A percentile compares a stretch with the other conserved stretches of the same genome.
Evolutionary conservation across 2,329 filamentous ascomycete genomes (phyloP).

Genomic region (Kalaharituber pfeilii): DNA sequence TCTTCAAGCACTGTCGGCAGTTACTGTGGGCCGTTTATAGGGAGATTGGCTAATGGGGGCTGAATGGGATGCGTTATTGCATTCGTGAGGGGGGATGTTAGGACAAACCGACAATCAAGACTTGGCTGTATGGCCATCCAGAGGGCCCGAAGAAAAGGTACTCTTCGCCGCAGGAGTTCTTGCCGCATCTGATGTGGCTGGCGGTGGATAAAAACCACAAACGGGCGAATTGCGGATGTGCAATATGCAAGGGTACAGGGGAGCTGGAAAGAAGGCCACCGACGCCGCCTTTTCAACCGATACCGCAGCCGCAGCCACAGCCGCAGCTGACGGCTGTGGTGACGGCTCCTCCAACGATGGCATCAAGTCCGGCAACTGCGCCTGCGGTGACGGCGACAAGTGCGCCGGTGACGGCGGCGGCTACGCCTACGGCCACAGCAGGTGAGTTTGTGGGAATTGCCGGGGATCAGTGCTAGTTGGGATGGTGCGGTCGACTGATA

Average conservation of each 20-base stretch:
- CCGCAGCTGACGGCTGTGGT: conserved; percentile 1
- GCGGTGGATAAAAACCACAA: conserved; percentile 36
- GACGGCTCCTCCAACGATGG: not conserved
- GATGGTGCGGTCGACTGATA: no score
- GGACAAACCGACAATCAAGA: conserved; percentile 36
- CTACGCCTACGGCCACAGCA: no score
- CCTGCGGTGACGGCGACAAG: conserved; percentile 5
- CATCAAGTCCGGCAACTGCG: conserved; percentile 8
- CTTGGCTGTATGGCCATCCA: conserved; percentile 44
- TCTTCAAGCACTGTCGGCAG: not conserved
- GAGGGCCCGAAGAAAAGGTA: conserved; percentile 37
- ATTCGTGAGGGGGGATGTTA: conserved; percentile 23
- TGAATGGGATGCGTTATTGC: no score
- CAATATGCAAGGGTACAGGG: conserved; percentile 10
- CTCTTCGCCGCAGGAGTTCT: conserved; percentile 42
- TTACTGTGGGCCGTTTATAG: not conserved
- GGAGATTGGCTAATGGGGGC: conserved; percentile 27
- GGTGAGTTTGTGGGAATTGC: no score
- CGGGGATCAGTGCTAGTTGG: no score
- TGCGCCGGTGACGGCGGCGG: not conserved
- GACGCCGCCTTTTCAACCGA: no score
- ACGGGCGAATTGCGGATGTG: conserved; percentile 29
- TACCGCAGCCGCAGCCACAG: no score
- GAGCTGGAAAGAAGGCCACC: not conserved
- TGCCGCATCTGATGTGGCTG: conserved; percentile 43